phyloP scores from a whole-genome alignment of 257 asterid genomes.

The Solanum habrochaites region DNA sequence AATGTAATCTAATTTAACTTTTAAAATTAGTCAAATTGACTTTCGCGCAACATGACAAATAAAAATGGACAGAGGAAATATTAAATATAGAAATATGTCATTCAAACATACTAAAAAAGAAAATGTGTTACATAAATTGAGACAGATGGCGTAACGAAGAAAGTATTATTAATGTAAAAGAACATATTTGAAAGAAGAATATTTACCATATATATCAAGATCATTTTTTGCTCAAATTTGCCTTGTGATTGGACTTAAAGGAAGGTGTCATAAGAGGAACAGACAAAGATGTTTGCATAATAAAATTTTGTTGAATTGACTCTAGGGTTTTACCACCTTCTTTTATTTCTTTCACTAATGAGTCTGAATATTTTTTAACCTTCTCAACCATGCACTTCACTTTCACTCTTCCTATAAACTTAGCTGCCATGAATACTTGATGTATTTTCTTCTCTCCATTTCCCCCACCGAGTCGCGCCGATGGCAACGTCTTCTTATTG shows the following conservation, averaged over 20 bases:
- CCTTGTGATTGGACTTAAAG: neutral
- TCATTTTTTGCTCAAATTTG: neutral
- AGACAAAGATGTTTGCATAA: conserved; percentile 53
- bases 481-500: neutral
- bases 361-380: conserved; percentile 25
- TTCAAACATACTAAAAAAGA: no score
- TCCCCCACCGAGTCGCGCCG: neutral
- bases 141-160: no score
- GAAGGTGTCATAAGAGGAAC: conserved; percentile 45
- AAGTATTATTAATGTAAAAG: no score
- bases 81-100: no score
- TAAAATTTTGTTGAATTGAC: conserved; percentile 39
- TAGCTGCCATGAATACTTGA: neutral
- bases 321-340: conserved; percentile 29
- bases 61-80: fast-evolving
- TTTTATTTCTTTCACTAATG: conserved; percentile 25
- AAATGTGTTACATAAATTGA: no score
- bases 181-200: neutral
- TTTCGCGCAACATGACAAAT: no score
- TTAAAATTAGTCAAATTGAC: no score
- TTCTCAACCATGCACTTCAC: conserved; percentile 30
- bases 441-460: neutral
- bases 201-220: neutral
- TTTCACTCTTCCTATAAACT: conserved; percentile 34
- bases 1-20: no score